Evolutionary conservation across 2,329 filamentous ascomycete genomes (phyloP).

Genomic region (Phialemoniopsis sp.): DNA sequence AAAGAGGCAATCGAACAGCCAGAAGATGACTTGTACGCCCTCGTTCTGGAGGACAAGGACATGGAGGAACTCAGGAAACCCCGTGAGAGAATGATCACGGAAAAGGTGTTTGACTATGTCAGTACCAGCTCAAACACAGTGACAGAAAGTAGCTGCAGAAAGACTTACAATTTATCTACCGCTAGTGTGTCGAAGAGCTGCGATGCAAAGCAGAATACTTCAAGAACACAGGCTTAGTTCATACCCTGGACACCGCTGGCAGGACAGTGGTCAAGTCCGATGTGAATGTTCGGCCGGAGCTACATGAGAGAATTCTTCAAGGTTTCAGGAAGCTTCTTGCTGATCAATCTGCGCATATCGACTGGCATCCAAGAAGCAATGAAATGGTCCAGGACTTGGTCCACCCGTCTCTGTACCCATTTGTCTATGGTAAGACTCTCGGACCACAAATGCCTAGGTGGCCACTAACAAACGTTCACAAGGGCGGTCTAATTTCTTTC

Average conservation of each 20-base stretch:
- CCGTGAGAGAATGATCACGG: too few species aligned
- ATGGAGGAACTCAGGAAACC: too few species aligned
- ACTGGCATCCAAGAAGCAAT: conserved; percentile 53
- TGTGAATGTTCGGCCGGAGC: conserved; percentile 25
- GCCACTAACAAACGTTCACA: not conserved
- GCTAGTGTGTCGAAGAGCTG: conserved; percentile 39
- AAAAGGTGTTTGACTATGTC: too few species aligned
- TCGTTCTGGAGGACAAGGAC: too few species aligned
- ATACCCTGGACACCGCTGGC: conserved; percentile 31
- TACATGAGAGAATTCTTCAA: conserved; percentile 24
- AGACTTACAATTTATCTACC: too few species aligned
- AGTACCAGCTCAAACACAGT: too few species aligned
- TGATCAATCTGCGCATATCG: conserved; percentile 25
- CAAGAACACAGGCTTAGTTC: conserved; percentile 30
- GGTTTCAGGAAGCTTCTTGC: conserved; percentile 37
- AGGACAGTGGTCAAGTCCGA: conserved; percentile 50
- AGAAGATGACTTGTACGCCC: too few species aligned
- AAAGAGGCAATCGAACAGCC: conserved; percentile 15
- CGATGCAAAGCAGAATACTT: conserved; percentile 42
- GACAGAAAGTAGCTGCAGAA: too few species aligned
- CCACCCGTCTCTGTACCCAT: conserved; percentile 55
- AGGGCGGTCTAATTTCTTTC: conserved; percentile 14
- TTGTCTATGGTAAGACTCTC: conserved; percentile 33
- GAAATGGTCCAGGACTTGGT: conserved; percentile 53
- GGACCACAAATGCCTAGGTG: too few species aligned